Evolutionary conservation across 2,329 filamentous ascomycete genomes (phyloP).

Genomic region (Cladosporium sp.): DNA sequence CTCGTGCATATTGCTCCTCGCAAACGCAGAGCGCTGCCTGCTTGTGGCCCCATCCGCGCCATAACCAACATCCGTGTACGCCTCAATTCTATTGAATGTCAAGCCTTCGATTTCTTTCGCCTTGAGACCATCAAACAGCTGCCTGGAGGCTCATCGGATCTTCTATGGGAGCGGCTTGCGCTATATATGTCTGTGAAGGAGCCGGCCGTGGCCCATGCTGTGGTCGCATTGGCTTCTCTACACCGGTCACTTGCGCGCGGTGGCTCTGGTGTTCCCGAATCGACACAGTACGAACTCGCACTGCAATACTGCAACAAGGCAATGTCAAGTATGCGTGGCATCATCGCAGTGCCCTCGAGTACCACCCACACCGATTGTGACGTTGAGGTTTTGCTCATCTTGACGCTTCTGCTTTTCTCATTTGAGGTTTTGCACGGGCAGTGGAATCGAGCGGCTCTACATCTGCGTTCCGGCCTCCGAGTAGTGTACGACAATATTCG

Average conservation of each 20-base stretch:
- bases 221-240: not conserved
- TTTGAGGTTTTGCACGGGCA: slow-evolving; percentile 22
- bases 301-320: not conserved
- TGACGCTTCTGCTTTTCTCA: slow-evolving; percentile 23
- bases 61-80: not conserved
- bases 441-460: slow-evolving; percentile 16
- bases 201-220: not conserved
- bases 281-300: not conserved
- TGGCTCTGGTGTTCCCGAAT: not conserved
- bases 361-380: not conserved
- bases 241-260: not conserved
- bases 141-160: slow-evolving; percentile 27
- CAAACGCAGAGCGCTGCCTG: not conserved
- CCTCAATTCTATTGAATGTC: slow-evolving; percentile 16
- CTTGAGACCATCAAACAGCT: slow-evolving; percentile 25
- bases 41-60: too few relatives aligned
- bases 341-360: not conserved
- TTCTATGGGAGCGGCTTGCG: slow-evolving; percentile 26
- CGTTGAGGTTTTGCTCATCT: slow-evolving; percentile 17
- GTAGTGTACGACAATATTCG: not conserved
- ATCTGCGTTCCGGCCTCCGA: slow-evolving; percentile 6
- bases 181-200: slow-evolving; percentile 15
- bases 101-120: slow-evolving; percentile 29
- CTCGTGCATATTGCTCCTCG: not conserved
- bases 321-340: not conserved